Evolutionary conservation across 2,329 filamentous ascomycete genomes (phyloP).

Genomic region (Colletotrichum salicis): DNA sequence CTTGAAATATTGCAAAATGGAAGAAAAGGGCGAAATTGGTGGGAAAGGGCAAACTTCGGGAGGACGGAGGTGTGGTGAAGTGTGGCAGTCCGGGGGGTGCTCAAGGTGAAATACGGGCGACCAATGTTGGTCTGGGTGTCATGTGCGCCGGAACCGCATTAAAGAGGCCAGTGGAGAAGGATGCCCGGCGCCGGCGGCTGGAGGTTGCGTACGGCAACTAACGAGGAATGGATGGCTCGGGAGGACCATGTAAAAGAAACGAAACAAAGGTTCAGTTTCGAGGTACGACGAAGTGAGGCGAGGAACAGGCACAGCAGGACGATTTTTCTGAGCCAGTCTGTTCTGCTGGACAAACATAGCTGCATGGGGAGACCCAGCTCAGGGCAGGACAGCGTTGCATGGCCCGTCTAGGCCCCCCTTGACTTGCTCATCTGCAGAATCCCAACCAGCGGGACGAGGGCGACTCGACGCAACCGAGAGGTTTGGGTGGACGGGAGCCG

Average conservation of each 20-base stretch:
- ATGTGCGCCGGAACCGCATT: constrained; percentile 36
- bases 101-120: constrained; percentile 35
- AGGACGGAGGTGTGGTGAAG: background rate
- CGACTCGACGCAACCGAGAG: background rate
- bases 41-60: constrained; percentile 12
- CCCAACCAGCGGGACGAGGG: constrained; percentile 18
- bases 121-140: constrained; percentile 26
- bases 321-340: constrained; percentile 11
- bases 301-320: background rate
- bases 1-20: constrained; percentile 37
- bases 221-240: constrained; percentile 30
- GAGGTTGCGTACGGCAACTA: constrained; percentile 26
- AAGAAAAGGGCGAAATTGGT: constrained; percentile 10
- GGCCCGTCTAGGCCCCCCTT: constrained; percentile 28
- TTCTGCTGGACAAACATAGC: constrained; percentile 8
- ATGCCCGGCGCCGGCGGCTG: constrained; percentile 22
- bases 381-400: constrained; percentile 27
- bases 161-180: constrained; percentile 25
- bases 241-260: constrained; percentile 31
- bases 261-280: constrained; percentile 32
- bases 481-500: constrained; percentile 20
- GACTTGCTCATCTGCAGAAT: constrained; percentile 28
- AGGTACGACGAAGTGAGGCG: constrained; percentile 26
- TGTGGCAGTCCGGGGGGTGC: constrained; percentile 14
- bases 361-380: constrained; percentile 33